phyloP scores from a whole-genome alignment of 805 yeast species.

The Candida oleophila region DNA sequence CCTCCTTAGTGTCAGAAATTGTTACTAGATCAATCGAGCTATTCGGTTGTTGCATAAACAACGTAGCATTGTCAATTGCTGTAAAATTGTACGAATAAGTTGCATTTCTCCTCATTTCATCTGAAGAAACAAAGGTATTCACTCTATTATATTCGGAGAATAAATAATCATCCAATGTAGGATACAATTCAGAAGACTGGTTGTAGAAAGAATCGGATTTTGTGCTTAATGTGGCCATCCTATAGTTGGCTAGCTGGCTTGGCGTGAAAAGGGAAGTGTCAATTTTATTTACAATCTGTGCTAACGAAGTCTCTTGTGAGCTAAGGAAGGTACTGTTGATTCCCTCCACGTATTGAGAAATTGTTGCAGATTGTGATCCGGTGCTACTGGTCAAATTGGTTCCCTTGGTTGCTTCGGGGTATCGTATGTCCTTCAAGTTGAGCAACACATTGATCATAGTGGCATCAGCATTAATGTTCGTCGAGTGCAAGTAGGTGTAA shows the following conservation, averaged over 20 bases:
- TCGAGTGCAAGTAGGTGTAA: constrained; percentile 15
- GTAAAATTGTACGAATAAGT: constrained; percentile 21
- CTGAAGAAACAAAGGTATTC: constrained; percentile 23
- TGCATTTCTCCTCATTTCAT: constrained; percentile 16
- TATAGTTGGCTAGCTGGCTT: not conserved
- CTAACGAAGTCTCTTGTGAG: not conserved
- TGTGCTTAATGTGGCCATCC: not conserved
- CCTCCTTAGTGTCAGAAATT: constrained; percentile 4
- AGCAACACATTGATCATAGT: constrained; percentile 30
- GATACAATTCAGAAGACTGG: constrained; percentile 18
- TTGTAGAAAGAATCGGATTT: constrained; percentile 18
- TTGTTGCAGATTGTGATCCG: not conserved
- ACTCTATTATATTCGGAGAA: constrained; percentile 26
- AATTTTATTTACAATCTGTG: not conserved
- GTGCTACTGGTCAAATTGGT: not conserved
- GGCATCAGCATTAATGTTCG: constrained; percentile 36
- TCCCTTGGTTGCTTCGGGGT: not conserved
- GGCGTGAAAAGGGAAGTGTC: constrained; percentile 26
- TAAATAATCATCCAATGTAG: constrained; percentile 27
- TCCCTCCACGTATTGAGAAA: not conserved
- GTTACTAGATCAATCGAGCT: constrained; percentile 1
- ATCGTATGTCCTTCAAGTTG: constrained; percentile 20
- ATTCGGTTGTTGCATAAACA: constrained; percentile 11
- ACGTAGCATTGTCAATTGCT: constrained; percentile 16
- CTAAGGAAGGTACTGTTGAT: not conserved